phyloP scores from a whole-genome alignment of 169 alveolate species.

The Plasmodium vinckei region DNA sequence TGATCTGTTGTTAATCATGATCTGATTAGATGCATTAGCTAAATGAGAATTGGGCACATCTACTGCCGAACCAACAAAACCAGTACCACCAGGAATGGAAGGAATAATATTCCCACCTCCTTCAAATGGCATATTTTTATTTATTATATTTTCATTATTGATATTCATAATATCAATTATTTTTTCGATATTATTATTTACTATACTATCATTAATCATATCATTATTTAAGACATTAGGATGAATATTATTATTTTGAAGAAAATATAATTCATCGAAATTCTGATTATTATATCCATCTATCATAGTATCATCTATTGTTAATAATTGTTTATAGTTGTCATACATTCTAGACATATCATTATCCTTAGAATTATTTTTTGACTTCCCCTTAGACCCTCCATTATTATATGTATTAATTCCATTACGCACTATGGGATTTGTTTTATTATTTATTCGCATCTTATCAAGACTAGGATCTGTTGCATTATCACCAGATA shows the following conservation, averaged over 20 bases:
- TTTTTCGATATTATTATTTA: conserved; percentile 39
- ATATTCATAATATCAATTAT: conserved; percentile 69
- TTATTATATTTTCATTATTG: conserved; percentile 18
- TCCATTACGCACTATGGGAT: no score
- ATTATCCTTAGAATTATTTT: conserved; percentile 6
- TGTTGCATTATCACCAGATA: no score
- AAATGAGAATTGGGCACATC: no score
- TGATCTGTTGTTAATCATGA: no score
- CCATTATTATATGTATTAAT: not conserved
- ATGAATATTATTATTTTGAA: conserved; percentile 22
- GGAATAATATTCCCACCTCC: not conserved
- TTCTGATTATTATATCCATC: conserved; percentile 15
- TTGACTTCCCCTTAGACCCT: not conserved
- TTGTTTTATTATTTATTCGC: no score
- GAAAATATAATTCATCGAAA: conserved; percentile 17
- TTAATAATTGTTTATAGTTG: conserved; percentile 24
- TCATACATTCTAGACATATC: conserved; percentile 31
- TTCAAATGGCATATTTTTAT: not conserved
- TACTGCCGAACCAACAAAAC: no score
- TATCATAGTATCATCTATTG: conserved; percentile 7
- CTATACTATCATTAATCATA: conserved; percentile 27
- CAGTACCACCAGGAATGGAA: no score
- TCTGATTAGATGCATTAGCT: no score
- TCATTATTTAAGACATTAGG: conserved; percentile 24
- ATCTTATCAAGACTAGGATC: no score